These are phyloP conservation scores for Choiromyces venosus DNA, from an alignment of 495 filamentous ascomycete genomes.

Conservation along the genomic window DNA sequence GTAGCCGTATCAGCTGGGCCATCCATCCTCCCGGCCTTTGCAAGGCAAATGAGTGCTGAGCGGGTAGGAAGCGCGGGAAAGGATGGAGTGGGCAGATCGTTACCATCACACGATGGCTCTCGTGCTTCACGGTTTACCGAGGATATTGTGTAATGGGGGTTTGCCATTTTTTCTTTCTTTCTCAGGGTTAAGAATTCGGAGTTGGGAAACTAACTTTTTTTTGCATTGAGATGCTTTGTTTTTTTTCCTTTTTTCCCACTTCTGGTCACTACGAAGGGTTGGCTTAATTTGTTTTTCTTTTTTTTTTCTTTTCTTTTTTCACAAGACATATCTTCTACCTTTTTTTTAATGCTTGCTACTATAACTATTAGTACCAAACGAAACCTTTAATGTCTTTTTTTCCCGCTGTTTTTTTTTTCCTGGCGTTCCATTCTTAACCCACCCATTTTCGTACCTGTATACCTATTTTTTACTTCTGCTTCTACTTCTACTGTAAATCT, in stretches of 20 bases:
- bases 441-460: constrained; percentile 16
- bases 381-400: constrained; percentile 32
- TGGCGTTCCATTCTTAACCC: not conserved
- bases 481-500: constrained; percentile 28
- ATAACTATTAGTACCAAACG: constrained; percentile 30
- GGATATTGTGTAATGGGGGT: constrained; percentile 38
- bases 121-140: constrained; percentile 41
- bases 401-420: constrained; percentile 12
- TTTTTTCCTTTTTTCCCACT: constrained; percentile 11
- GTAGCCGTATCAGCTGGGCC: constrained; percentile 25
- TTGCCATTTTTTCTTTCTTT: constrained; percentile 13
- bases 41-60: constrained; percentile 29
- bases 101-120: constrained; percentile 41
- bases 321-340: constrained; percentile 27
- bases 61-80: constrained; percentile 34
- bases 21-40: constrained; percentile 18
- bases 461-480: constrained; percentile 7
- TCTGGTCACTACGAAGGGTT: not conserved
- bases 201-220: not conserved
- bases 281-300: constrained; percentile 12
- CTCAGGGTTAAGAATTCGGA: not conserved
- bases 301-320: constrained; percentile 21
- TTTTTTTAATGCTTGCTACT: constrained; percentile 18
- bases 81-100: constrained; percentile 39
- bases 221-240: constrained; percentile 6